Evolutionary conservation across 2,329 filamentous ascomycete genomes (phyloP).

Genomic region (Blumeriella jaapii): DNA sequence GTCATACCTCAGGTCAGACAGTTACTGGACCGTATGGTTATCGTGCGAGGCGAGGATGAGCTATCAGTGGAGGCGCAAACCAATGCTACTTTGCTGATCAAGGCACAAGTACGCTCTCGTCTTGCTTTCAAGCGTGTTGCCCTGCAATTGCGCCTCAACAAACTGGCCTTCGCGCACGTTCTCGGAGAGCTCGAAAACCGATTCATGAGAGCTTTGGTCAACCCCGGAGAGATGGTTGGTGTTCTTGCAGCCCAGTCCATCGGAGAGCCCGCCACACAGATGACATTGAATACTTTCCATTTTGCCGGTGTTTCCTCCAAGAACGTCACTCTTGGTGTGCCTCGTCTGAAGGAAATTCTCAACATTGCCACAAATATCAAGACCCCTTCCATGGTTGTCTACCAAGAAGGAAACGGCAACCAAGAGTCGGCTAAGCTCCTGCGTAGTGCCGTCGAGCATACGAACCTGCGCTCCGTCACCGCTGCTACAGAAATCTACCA

Average conservation of each 20-base stretch:
- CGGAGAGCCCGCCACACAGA: constrained; percentile 96
- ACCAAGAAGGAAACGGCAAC: constrained; percentile 53
- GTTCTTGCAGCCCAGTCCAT: constrained; percentile 97
- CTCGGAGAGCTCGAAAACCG: constrained; percentile 82
- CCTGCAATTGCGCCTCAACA: constrained; percentile 73
- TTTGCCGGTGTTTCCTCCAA: constrained; percentile 99
- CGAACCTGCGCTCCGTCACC: constrained; percentile 82
- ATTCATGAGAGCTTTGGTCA: constrained; percentile 76
- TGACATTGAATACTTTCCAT: constrained; percentile 99
- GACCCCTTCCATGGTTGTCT: constrained; percentile 94
- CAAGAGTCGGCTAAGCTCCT: constrained; percentile 77
- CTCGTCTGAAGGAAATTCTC: constrained; percentile 97
- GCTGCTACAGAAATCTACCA: constrained; percentile 95
- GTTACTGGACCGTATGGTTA: constrained; percentile 64
- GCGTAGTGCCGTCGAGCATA: constrained; percentile 86
- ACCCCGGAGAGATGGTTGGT: constrained; percentile 96
- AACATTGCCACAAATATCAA: constrained; percentile 98
- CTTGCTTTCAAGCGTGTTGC: constrained; percentile 90
- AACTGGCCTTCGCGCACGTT: constrained; percentile 84
- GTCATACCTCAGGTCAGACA: constrained; percentile 70
- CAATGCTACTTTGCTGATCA: constrained; percentile 85
- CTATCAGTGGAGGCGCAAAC: constrained; percentile 79
- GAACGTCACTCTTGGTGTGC: constrained; percentile 98
- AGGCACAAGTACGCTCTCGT: constrained; percentile 78
- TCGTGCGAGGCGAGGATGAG: constrained; percentile 74